Evolutionary conservation across 75 land plant species (phyloP).

Genomic region (Selaginella tamariscina): DNA sequence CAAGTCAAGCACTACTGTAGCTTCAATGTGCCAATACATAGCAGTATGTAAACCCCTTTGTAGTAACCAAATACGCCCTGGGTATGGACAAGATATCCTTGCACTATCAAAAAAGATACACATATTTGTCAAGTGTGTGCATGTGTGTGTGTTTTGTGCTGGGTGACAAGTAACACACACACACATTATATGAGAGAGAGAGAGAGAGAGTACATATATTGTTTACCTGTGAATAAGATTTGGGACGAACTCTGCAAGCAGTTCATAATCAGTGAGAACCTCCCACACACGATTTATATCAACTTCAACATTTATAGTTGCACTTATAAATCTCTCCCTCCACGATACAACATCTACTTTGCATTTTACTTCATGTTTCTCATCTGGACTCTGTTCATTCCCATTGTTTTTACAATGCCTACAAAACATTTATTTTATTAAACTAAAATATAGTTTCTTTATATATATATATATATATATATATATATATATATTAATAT

Average conservation of each 20-base stretch:
- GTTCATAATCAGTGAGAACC: constrained; percentile 82
- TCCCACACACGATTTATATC: constrained; percentile 61
- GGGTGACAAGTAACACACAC: too few relatives aligned
- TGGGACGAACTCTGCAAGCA: constrained; percentile 87
- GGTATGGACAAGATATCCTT: constrained; percentile 74
- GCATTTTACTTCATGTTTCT: constrained; percentile 27
- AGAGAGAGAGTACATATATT: not conserved
- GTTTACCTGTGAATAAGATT: constrained; percentile 73
- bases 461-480: too few relatives aligned
- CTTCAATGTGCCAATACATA: constrained; percentile 97
- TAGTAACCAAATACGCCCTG: constrained; percentile 81
- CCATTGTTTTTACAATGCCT: not conserved
- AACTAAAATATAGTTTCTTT: too few relatives aligned
- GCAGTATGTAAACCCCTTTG: constrained; percentile 76
- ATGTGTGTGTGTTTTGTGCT: too few relatives aligned
- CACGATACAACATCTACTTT: constrained; percentile 84
- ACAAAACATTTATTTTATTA: too few relatives aligned
- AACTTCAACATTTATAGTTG: constrained; percentile 40
- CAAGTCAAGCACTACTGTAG: constrained; percentile 84
- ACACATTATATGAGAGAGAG: not conserved
- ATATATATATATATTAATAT: too few relatives aligned
- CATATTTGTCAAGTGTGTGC: too few relatives aligned
- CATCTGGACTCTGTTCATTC: not conserved
- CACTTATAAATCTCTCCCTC: constrained; percentile 70
- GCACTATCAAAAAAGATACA: constrained; percentile 40